A percentile compares a stretch with the other conserved stretches of the same genome.
Conservation (phyloP, 768 basidiomycete genomes). For the Suillus brevipes region DNA sequence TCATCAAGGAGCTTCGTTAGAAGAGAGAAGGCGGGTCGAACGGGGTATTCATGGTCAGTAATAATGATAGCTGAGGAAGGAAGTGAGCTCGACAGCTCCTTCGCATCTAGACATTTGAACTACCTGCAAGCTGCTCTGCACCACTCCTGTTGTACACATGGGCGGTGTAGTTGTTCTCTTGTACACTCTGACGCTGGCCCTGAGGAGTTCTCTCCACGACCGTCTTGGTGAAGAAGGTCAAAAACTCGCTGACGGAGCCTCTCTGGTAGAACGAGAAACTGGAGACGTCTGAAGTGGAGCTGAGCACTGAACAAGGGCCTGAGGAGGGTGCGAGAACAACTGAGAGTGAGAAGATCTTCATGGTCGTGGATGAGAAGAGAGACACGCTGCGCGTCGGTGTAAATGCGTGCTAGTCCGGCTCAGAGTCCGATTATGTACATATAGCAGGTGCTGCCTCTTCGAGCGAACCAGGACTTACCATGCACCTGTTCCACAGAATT, state of each 20-base stretch:
- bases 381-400: not conserved
- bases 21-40: conserved; percentile 93
- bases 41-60: conserved; percentile 94
- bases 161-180: conserved; percentile 91
- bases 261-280: conserved; percentile 94
- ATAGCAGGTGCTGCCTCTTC: not conserved
- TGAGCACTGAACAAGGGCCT: conserved; percentile 63
- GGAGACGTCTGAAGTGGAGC: conserved; percentile 75
- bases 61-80: conserved; percentile 75
- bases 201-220: conserved; percentile 84
- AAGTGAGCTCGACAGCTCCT: conserved; percentile 6
- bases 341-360: conserved; percentile 89
- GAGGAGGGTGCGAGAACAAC: conserved; percentile 68
- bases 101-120: conserved; percentile 22
- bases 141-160: conserved; percentile 93
- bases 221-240: conserved; percentile 92
- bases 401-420: not conserved
- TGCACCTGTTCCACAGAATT: not conserved
- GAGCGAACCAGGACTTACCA: not conserved
- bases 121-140: conserved; percentile 83
- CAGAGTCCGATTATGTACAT: conserved; percentile 4
- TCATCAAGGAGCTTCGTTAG: conserved; percentile 93
- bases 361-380: conserved; percentile 33
- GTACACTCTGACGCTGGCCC: conserved; percentile 90
- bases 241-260: conserved; percentile 85